Evolutionary conservation across 2,329 filamentous ascomycete species (phyloP).

Genomic region (Paraconiothyrium sp.): DNA sequence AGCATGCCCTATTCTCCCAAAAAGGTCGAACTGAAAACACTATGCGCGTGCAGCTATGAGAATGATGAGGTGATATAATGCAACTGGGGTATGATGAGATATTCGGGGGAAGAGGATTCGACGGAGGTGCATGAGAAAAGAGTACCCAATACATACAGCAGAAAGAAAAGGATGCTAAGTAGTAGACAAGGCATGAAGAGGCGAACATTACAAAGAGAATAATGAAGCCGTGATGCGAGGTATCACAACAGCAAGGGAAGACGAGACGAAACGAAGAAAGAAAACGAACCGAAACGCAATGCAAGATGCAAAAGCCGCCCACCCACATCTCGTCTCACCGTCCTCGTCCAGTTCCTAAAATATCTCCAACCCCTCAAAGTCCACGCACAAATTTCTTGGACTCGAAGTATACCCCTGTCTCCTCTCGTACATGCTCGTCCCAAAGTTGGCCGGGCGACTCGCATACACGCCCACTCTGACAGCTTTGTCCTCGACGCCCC

Average conservation of each 20-base stretch:
- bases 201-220: not conserved
- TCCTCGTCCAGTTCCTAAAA: conserved; percentile 29
- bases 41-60: too few species aligned
- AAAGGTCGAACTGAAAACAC: too few species aligned
- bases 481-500: conserved; percentile 66
- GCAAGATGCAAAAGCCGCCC: conserved; percentile 1
- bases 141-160: conserved; percentile 7
- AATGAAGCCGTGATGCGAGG: conserved; percentile 9
- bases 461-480: conserved; percentile 68
- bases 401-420: conserved; percentile 37
- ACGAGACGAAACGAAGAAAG: not conserved
- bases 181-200: not conserved
- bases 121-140: not conserved
- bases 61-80: too few species aligned
- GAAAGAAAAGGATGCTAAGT: conserved; percentile 6
- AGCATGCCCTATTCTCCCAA: too few species aligned
- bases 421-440: conserved; percentile 45
- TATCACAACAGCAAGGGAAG: conserved; percentile 3
- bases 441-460: conserved; percentile 62
- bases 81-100: not conserved
- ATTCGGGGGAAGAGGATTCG: not conserved
- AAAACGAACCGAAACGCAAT: not conserved
- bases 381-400: conserved; percentile 50
- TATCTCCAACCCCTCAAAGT: conserved; percentile 55
- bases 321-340: not conserved